Base-by-base conservation (phyloP, 768 basidiomycete genomes). In the Lentinula detonsa region DNA sequence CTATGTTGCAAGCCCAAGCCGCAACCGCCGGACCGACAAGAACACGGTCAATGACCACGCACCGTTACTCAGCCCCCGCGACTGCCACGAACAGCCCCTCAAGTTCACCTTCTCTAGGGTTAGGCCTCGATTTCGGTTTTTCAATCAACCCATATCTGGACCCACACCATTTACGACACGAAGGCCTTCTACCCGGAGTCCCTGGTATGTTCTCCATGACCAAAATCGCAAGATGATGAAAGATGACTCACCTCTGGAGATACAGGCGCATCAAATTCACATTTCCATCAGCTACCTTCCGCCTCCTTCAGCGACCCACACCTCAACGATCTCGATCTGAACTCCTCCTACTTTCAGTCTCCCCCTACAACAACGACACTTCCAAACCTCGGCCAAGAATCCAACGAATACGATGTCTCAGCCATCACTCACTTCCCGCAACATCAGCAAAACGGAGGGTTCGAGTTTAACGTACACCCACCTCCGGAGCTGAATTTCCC, bases 141-240 rank as follows among this genome's bases (percentile, higher is more conserved):
- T 62, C 61, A 23, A 67, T 65, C 54, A 67, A 54, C n/a, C 62
- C 61, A 16, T 69, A 68, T 51, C 42, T 67, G 35, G 64, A 62
- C 59, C 60, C 65, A 65, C 59, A 67, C 68, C 63, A 65, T 59
- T 60, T 67, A 59, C 61, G 63, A 23, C 60, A 31, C 51, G 55
- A 45, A 60, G 67, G 56, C 59, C 66, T 77, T 66, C 72, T 78
- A 42, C 71, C 78, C 67, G 74, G 71, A n/a, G 71, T 81, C 69
- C 73, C 76, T 66, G 77, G 82, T 83, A 67, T 67, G 80, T 69
- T 33, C 33, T 57, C 60, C 57, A 48, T 40, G 61, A 52, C 61
- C 51, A 43, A 59, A 62, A 48, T n/a, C 62, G 37, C 48, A 64
- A 57, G 58, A 45, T 60, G 54, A 68, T 65, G 64, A 58, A 67